Base-by-base conservation (phyloP, 2,329 filamentous ascomycete species). In the Tolypocladium pustulatum region DNA sequence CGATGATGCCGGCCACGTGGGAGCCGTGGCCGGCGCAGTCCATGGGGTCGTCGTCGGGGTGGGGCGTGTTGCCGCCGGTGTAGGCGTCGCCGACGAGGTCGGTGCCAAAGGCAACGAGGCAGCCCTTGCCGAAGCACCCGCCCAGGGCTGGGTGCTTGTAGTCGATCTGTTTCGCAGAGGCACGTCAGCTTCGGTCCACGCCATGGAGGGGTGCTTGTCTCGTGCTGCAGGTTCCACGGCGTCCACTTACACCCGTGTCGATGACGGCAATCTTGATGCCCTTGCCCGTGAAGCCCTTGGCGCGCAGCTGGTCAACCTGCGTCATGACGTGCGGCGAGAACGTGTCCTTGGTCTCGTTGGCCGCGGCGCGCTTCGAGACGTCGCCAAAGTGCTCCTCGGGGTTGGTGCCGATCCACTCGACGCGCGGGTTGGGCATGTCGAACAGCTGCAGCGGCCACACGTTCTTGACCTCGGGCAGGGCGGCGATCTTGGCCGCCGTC, bases 81-180 rank as follows among this genome's bases (percentile, higher is more conserved):
- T 79, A 83, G 54, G 71, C 72, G 58, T 87, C 81, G 22, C 83
- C 84, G 22, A 85, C 78, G 49, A 85, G 73, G 61, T 85, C 83
- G 40, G 74, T 74, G 22, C 85, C 85, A 59, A 78, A 80, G 4
- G 76, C 74, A 22, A 88, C 81, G 46, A 86, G 73, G 63, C 79
- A 86, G 15, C 77, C 81, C 1, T 74, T 65, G 2, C 85, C 85
- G 65, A 86, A 87, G 65, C 84, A 84, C 54, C 83, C 83, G 20
- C 85, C 85, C 0, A 88, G 77, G 34, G 82, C 81, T 1, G 83
- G 81, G 64, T 88, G 84, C 0, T 72, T 77, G 65, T 86, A 87
- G 66, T 88, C 85, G 54, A 85, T 72, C 78, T 80, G 13, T 46
- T 13, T 46, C 12, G 15, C 22, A 13, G 43, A 15, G n/a, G 43